A percentile compares a stretch with the other conserved stretches of the same genome.
Evolutionary conservation across 345 rosid species (phyloP).

Genomic region (Citrus reticulata): DNA sequence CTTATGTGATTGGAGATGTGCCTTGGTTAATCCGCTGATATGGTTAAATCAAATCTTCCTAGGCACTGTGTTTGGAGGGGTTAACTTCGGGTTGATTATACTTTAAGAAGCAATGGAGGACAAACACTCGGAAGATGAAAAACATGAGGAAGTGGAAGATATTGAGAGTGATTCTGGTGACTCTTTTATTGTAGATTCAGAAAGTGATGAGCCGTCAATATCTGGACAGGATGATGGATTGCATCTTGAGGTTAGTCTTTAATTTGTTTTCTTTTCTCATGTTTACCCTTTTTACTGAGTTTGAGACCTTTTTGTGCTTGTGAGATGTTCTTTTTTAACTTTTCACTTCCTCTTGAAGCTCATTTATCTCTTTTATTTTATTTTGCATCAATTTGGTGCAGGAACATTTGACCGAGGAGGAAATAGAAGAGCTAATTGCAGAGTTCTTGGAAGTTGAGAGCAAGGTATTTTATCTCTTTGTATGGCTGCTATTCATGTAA

Average conservation of each 20-base stretch:
- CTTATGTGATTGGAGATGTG: not conserved
- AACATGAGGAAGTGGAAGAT: slow-evolving; percentile 39
- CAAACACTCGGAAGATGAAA: slow-evolving; percentile 32
- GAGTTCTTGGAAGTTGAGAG: slow-evolving; percentile 89
- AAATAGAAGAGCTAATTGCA: slow-evolving; percentile 74
- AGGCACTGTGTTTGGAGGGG: slow-evolving; percentile 12
- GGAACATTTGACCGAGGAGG: slow-evolving; percentile 89
- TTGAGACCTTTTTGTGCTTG: not conserved
- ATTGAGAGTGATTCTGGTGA: slow-evolving; percentile 40
- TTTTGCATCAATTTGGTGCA: slow-evolving; percentile 23
- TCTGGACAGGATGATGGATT: slow-evolving; percentile 52
- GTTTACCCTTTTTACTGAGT: not conserved
- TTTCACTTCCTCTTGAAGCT: not conserved
- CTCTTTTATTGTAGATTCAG: slow-evolving; percentile 53
- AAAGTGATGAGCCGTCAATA: slow-evolving; percentile 47
- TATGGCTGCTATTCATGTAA: slow-evolving; percentile 2
- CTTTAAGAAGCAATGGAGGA: slow-evolving; percentile 38
- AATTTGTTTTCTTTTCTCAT: not conserved
- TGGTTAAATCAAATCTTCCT: slow-evolving; percentile 3
- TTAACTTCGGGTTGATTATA: not conserved
- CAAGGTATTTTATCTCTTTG: slow-evolving; percentile 56
- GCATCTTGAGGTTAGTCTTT: slow-evolving; percentile 55
- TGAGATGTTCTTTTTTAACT: not conserved
- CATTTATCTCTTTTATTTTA: slow-evolving; percentile 4
- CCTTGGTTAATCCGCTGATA: slow-evolving; percentile 8